Base-by-base conservation (phyloP, 352 stramenopile species). In the Pythium scleroteichum region DNA sequence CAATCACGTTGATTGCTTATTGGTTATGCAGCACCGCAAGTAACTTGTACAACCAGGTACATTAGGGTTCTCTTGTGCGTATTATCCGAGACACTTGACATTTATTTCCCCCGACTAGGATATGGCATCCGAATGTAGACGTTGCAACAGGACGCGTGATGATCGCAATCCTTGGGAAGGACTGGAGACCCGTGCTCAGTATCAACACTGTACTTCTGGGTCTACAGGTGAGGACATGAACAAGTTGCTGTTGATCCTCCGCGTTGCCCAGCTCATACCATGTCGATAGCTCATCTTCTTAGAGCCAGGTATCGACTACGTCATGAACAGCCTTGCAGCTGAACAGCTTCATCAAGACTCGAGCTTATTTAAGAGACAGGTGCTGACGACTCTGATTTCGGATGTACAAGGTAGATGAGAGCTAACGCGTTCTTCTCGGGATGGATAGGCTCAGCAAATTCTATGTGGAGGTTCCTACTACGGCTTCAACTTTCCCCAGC, bases 111-210 rank as follows among this genome's bases (percentile, higher is more conserved):
- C 44, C 53, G 13, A 24, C 10, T 56, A 92, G 86, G 68, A 79
- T 90, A 20, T 95, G 86, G 86, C 86, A 95, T 76, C 86, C 86
- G 0, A 95, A 93, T 57, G 79, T 95, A 20, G 86, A 95, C 61
- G 60, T 83, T 3, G 44, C 76, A 5, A 90, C 79, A 3, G 86
- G 86, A 13, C 85, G 77, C 20, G 86, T 95, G 42, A 95, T 95
- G 86, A 91, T 95, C 71, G 66, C 86, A 29, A 95, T 95, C 56
- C 64, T 95, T 4, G 86, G 80, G 32, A 86, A 83, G 17, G 86
- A 95, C 63, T 95, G 86, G 86, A 79, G 86, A 4, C 86, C 86
- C 29, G 86, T 95, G 17, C 69, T 95, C 23, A 92, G 75, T 32
- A 93, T 95, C 70, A 95, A 92, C 57, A 88, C 86, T 8, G 85